phyloP scores from a whole-genome alignment of 2,329 filamentous ascomycete genomes.

The Pseudocercospora ulei region DNA sequence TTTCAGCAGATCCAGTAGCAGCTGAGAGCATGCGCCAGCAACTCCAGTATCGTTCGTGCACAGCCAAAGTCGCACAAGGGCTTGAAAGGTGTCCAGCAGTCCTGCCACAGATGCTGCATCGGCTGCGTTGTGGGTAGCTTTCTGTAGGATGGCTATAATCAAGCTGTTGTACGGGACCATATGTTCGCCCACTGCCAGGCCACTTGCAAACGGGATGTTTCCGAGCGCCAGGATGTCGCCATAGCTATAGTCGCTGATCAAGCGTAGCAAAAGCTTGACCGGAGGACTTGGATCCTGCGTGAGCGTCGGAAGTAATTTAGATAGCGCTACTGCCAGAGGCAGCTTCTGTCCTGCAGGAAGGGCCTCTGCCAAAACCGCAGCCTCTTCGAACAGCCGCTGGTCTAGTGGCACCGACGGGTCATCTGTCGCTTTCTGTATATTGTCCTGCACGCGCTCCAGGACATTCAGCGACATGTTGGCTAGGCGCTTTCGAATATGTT shows the following conservation, averaged over 20 bases:
- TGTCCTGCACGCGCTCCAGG: constrained; percentile 15
- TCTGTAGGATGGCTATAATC: constrained; percentile 48
- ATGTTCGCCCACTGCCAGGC: constrained; percentile 42
- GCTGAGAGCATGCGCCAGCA: constrained; percentile 45
- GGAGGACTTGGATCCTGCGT: constrained; percentile 51
- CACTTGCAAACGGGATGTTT: constrained; percentile 44
- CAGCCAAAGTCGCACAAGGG: constrained; percentile 51
- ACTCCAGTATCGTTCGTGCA: constrained; percentile 48
- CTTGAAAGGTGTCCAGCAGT: constrained; percentile 46
- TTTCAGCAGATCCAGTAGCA: constrained; percentile 46
- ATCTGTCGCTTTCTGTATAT: constrained; percentile 17
- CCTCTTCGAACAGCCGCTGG: constrained; percentile 43
- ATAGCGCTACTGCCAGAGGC: constrained; percentile 40
- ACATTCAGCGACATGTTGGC: constrained; percentile 19
- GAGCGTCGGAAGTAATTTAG: constrained; percentile 44
- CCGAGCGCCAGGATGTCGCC: constrained; percentile 38
- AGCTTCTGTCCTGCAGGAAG: constrained; percentile 31
- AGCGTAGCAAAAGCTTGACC: constrained; percentile 45
- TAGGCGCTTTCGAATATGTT: background rate
- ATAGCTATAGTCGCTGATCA: constrained; percentile 44
- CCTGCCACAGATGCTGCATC: constrained; percentile 52
- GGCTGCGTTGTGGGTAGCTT: constrained; percentile 44
- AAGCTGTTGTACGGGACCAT: constrained; percentile 47
- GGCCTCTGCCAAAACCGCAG: constrained; percentile 39
- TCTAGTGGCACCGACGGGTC: constrained; percentile 35